Base-by-base conservation (phyloP, 2,329 filamentous ascomycete species). In the Diaporthe vaccinii region DNA sequence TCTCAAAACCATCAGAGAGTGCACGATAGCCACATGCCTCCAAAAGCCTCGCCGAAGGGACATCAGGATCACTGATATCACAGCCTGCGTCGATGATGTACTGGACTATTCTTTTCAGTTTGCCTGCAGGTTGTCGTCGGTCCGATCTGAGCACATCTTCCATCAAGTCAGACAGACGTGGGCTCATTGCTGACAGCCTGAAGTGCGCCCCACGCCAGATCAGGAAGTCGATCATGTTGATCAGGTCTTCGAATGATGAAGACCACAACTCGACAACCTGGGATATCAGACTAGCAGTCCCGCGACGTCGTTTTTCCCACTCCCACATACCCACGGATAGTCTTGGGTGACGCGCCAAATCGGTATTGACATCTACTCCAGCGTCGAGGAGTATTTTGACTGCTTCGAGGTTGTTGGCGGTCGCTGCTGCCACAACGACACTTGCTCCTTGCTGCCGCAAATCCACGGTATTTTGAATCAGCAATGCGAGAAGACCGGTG, bases 51-150 rank as follows among this genome's bases (percentile, higher is more conserved):
- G 34, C 34, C 4, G 58, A 39, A 14, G 22, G 58, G 5, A 58
- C 0, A 22, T 34, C 9, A 12, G 55, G 55, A 41, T 41, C 58
- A 9, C 58, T 41, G 36, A 41, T 12, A 41, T 41, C 58, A 3
- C 36, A 41, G 22, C 36, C 22, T 6, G 5, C 10, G 34, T 36
- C 22, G 12, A 61, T 41, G 36, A 61, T 28, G 36, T 25, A 9
- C 7, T 41, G 36, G 58, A 41, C 34, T 25, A 41, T n/a, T 25
- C 7, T 14, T 41, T 25, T 61, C 12, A 39, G 22, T 15, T 41
- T 0, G 34, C 34, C 57, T 5, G 20, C 17, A 4, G 4, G 3
- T 10, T 1, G 7, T 25, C 12, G 10, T 2, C 0, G 3, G 0
- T 8, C 1, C 12, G 2, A 6, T 25, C 15, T n/a, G 34, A 59